Evolutionary conservation across 495 filamentous ascomycete genomes (phyloP).

Genomic region (Penicillium bovifimosum): DNA sequence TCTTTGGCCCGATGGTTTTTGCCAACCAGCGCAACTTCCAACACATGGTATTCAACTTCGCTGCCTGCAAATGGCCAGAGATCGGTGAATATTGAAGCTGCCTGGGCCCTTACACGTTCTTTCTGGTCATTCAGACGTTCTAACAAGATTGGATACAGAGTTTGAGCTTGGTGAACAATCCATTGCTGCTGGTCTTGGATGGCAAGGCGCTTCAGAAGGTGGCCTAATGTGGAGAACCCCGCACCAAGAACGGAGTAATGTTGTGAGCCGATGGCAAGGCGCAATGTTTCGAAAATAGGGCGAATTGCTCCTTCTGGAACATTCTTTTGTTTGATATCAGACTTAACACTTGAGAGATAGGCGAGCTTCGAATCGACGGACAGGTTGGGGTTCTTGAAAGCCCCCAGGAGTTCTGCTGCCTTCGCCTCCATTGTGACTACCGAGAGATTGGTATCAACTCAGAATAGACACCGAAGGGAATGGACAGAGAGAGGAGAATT

Average conservation of each 20-base stretch:
- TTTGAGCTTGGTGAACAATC: slow-evolving; percentile 56
- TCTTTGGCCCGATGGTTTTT: slow-evolving; percentile 81
- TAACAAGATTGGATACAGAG: slow-evolving; percentile 63
- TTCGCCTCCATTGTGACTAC: slow-evolving; percentile 37
- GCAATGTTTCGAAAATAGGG: slow-evolving; percentile 68
- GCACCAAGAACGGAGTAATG: slow-evolving; percentile 63
- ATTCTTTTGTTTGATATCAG: slow-evolving; percentile 81
- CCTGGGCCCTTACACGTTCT: slow-evolving; percentile 68
- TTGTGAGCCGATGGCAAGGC: slow-evolving; percentile 61
- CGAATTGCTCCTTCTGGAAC: slow-evolving; percentile 68
- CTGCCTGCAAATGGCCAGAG: slow-evolving; percentile 55
- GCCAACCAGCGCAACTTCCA: slow-evolving; percentile 68
- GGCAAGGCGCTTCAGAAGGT: slow-evolving; percentile 74
- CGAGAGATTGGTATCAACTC: slow-evolving; percentile 6
- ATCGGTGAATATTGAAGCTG: slow-evolving; percentile 67
- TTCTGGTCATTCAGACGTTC: slow-evolving; percentile 87
- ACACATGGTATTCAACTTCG: slow-evolving; percentile 75
- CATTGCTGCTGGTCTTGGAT: slow-evolving; percentile 73
- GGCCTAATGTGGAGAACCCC: slow-evolving; percentile 78
- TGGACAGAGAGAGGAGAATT: slow-evolving; percentile 8
- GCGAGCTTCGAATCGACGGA: slow-evolving; percentile 66
- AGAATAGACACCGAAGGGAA: slow-evolving; percentile 14
- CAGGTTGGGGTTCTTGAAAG: slow-evolving; percentile 61
- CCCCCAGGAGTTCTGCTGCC: slow-evolving; percentile 53
- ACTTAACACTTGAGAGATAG: slow-evolving; percentile 67